Evolutionary conservation across 2,329 filamentous ascomycete genomes (phyloP), one percentile per base, ranked within the genome.

Genomic region (Aspergillus aculeatus): DNA sequence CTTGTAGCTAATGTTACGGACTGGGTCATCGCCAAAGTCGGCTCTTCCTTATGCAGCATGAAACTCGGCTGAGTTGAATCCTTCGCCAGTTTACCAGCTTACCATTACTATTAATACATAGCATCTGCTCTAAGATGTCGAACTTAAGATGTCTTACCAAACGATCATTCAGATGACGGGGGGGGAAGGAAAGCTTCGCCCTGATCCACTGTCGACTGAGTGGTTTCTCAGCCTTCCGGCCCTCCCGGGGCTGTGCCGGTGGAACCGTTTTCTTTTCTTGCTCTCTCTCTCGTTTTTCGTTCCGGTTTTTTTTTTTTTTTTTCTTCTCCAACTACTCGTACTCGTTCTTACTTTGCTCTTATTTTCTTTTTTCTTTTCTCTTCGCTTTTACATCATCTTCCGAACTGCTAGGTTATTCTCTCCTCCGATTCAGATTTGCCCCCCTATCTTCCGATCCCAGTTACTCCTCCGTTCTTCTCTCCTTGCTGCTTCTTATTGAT

Each of bases 181-280:
- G 35, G 4, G 35, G 38, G n/a, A 9, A 5, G 4, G 14, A 44
- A 44, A 44, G 38, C 38, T 44, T 44, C 38, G 38, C 38, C 38
- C 38, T 44, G 38, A 44, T 44, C 38, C 38, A 44, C 38, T n/a
- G 14, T 19, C 11, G 12, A 12, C 11, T 35, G 32, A 35, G 14
- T 44, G 38, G 38, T 44, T 19, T 44, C 38, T 44, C 16, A 44
- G 38, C 38, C 38, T 55, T 47, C 53, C 53, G 68, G 61, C 52
- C 44, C 29, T 62, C 59, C 66, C 66, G 67, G 59, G 68, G 66
- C 66, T 68, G 66, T 69, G 66, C 61, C 38, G 60, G 61, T 54
- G 57, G 44, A 54, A 54, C 57, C 50, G 59, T 24, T 31, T 54
- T 54, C 44, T 23, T 23, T 31, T 54, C 44, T 53, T 24, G 12